Conservation (phyloP, 75 land plant genomes). For the Ceratopteris richardii region DNA sequence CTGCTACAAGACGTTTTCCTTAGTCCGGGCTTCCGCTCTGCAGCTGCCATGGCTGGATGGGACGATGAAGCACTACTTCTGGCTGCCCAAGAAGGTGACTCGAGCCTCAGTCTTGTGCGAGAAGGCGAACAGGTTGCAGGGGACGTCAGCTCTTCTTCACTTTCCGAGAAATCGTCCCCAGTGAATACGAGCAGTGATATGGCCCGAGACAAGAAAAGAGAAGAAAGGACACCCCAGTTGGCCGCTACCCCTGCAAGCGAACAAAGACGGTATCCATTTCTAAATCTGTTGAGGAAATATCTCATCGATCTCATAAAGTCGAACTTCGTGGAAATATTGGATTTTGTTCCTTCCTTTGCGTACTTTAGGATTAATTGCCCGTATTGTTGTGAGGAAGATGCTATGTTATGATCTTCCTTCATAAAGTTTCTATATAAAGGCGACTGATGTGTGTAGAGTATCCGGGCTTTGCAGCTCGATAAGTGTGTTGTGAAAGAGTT, state of each 20-base stretch:
- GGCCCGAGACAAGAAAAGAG: conserved; percentile 16
- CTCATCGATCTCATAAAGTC: not conserved
- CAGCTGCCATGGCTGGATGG: conserved; percentile 95
- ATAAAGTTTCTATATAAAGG: too few relatives aligned
- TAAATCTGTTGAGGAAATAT: not conserved
- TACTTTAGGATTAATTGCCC: too few relatives aligned
- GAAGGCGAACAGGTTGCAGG: too few relatives aligned
- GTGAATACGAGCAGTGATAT: not conserved
- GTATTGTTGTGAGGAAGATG: too few relatives aligned
- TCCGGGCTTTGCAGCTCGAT: too few relatives aligned
- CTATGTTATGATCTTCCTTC: too few relatives aligned
- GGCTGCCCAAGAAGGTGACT: conserved; percentile 16
- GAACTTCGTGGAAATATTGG: too few relatives aligned
- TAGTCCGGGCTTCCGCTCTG: conserved; percentile 74
- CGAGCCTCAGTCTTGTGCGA: not conserved
- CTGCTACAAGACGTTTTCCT: conserved; percentile 20
- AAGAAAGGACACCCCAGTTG: conserved; percentile 29
- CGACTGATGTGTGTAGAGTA: too few relatives aligned
- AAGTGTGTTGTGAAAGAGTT: too few relatives aligned
- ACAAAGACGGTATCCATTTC: conserved; percentile 22
- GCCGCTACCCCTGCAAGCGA: conserved; percentile 34
- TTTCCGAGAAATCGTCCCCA: too few relatives aligned
- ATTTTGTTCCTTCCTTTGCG: too few relatives aligned
- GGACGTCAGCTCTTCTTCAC: too few relatives aligned
- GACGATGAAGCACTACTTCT: conserved; percentile 84